A percentile compares a stretch with the other conserved stretches of the same genome.
These are phyloP conservation scores for Phanerochaete sordida DNA, from an alignment of 768 basidiomycete genomes.

Conservation along the genomic window DNA sequence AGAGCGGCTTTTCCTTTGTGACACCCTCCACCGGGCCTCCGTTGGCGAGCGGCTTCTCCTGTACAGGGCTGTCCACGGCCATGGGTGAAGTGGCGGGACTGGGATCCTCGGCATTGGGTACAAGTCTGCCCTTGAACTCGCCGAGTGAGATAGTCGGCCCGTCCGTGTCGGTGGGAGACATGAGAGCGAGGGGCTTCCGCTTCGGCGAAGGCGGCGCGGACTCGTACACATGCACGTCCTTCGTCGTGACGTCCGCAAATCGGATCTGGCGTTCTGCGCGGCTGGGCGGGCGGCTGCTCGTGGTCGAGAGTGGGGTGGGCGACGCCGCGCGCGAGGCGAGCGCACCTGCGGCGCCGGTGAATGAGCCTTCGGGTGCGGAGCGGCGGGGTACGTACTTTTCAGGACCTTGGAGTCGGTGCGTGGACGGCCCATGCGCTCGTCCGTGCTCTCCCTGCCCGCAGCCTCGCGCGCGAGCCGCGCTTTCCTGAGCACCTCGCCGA, in stretches of 20 bases:
- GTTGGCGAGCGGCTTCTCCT: not conserved
- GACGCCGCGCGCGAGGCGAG: conserved; percentile 39
- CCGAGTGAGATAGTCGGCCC: conserved; percentile 36
- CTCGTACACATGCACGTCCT: conserved; percentile 81
- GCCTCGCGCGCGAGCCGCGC: conserved; percentile 47
- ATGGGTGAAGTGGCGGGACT: not conserved
- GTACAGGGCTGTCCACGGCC: not conserved
- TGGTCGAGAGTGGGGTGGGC: conserved; percentile 5
- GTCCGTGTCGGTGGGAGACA: conserved; percentile 40
- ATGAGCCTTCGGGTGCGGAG: not conserved
- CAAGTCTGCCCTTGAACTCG: conserved; percentile 28
- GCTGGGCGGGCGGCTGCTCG: conserved; percentile 57
- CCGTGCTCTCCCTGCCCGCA: conserved; percentile 1
- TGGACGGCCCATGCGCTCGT: conserved; percentile 5
- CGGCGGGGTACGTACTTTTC: conserved; percentile 10
- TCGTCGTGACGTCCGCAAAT: conserved; percentile 70
- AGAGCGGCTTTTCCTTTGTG: too few relatives aligned
- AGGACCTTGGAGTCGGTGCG: not conserved
- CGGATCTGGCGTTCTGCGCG: conserved; percentile 53
- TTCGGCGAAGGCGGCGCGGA: conserved; percentile 76
- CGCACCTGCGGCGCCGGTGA: conserved; percentile 30
- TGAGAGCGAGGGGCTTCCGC: conserved; percentile 56
- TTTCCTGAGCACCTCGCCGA: conserved; percentile 58
- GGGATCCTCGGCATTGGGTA: not conserved
- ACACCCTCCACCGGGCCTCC: too few relatives aligned